A percentile compares a stretch with the other conserved stretches of the same genome.
Evolutionary conservation across 768 basidiomycete genomes (phyloP).

Genomic region (Solioccasus polychromus): DNA sequence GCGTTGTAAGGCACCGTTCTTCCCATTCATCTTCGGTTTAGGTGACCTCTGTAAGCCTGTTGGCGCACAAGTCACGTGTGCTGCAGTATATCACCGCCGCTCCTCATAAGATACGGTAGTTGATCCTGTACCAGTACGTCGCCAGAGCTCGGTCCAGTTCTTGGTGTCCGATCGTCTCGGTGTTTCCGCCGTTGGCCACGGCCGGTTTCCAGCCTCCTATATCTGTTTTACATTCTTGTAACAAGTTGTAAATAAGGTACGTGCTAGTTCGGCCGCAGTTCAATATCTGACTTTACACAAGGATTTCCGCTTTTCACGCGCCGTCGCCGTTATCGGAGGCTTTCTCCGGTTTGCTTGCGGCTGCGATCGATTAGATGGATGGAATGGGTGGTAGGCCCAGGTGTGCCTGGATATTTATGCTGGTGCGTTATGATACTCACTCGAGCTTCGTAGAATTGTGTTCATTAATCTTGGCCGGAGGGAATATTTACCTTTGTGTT

Average conservation of each 20-base stretch:
- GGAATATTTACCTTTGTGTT: conserved; percentile 62
- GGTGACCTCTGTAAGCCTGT: no score
- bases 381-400: conserved; percentile 47
- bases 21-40: no score
- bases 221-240: conserved; percentile 44
- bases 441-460: not conserved
- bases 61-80: no score
- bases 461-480: conserved; percentile 33
- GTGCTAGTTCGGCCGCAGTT: not conserved
- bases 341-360: conserved; percentile 59
- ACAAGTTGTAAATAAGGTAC: conserved; percentile 24
- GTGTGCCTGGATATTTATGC: conserved; percentile 62
- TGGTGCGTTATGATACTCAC: conserved; percentile 31
- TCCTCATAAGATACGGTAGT: no score
- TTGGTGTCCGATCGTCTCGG: no score
- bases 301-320: conserved; percentile 38
- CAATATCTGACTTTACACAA: conserved; percentile 10
- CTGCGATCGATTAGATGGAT: conserved; percentile 54
- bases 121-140: no score
- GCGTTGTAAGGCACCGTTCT: no score
- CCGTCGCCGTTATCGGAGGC: conserved; percentile 52
- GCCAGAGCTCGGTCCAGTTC: no score
- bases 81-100: no score
- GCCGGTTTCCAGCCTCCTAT: conserved; percentile 57
- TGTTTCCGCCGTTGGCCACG: conserved; percentile 7